Conservation (phyloP, 371 early-diverging fungal genomes). For the Mortierella sp. region DNA sequence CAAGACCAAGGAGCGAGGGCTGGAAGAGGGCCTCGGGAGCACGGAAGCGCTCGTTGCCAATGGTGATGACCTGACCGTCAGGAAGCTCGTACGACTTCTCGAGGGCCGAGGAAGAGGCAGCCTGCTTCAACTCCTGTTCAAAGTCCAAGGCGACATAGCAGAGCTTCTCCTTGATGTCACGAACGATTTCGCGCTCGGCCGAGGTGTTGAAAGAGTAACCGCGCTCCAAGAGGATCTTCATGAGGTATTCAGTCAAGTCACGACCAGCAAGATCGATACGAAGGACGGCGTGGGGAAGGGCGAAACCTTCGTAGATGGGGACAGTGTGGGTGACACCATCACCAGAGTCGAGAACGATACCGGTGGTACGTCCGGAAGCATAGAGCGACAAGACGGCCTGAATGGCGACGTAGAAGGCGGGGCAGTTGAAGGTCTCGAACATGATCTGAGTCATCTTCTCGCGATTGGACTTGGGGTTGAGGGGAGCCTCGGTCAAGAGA, state of each 20-base stretch:
- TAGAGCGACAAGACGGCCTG: conserved; percentile 93
- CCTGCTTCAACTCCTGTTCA: not conserved
- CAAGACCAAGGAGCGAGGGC: conserved; percentile 70
- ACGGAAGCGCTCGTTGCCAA: too few species aligned
- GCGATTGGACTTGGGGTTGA: conserved; percentile 89
- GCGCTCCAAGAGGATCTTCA: conserved; percentile 69
- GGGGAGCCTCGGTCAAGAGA: conserved; percentile 95
- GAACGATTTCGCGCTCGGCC: conserved; percentile 92
- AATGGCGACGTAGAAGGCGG: conserved; percentile 93
- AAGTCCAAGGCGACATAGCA: not conserved
- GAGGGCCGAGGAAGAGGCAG: too few species aligned
- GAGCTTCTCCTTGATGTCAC: conserved; percentile 93
- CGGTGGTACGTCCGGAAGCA: conserved; percentile 96
- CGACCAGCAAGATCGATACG: conserved; percentile 92
- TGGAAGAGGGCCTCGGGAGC: too few species aligned
- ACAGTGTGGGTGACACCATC: conserved; percentile 96
- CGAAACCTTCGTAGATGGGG: conserved; percentile 95
- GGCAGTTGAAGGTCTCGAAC: conserved; percentile 97
- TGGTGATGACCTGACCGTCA: too few species aligned
- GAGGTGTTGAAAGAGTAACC: conserved; percentile 89
- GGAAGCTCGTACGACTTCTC: too few species aligned
- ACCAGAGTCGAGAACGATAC: conserved; percentile 94
- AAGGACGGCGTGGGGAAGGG: conserved; percentile 89
- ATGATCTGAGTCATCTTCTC: conserved; percentile 94
- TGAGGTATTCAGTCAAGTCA: conserved; percentile 91